Base-by-base conservation (phyloP, 139 green algal species). In the Marvania coccoides region DNA sequence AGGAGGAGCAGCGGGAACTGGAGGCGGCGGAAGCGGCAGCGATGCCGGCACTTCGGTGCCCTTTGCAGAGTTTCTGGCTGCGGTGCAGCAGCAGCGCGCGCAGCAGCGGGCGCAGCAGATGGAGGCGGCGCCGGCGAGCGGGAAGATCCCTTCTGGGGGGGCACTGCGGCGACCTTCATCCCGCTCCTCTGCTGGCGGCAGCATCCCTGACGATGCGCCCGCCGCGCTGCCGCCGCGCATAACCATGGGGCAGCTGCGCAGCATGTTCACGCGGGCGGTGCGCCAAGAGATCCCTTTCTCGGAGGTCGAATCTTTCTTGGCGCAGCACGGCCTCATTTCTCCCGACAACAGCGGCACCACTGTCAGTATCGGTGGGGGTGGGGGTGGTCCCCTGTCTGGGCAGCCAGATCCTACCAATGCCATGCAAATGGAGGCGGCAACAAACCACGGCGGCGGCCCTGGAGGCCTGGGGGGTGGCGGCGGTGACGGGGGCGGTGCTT, bases 211-310 rank as follows among this genome's bases (percentile, higher is more conserved):
- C 26, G 29, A 55, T 57, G 57, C 57, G 23, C 57, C 57, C 26
- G 57, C 26, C n/a, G n/a, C 33, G 33, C 28, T 64, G 7, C 57
- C 57, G 13, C 23, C 37, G 1, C 19, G 19, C 19, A 12, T 64
- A n/a, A 67, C 60, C 23, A 67, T 67, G 60, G 37, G 60, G 26
- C 60, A 57, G 35, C 55, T 77, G 61, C 70, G 69, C 39, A 15
- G 48, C 8, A 54, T 67, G 55, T 77, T 77, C 58, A 37, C 42
- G 19, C 35, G 36, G 10, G 67, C 67, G 14, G 37, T 59, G 47
- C 58, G 46, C 2, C 67, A 74, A 47, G 58, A 74, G 39, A 74
- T 74, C 48, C 47, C 34, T 5, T 74, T 60, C 59, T 33, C 45
- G 3, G 45, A 74, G 31, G 33, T 74, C 51, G 67, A 74, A 24